Conservation (phyloP, 2,329 filamentous ascomycete genomes). For the Penicillium thymicola region DNA sequence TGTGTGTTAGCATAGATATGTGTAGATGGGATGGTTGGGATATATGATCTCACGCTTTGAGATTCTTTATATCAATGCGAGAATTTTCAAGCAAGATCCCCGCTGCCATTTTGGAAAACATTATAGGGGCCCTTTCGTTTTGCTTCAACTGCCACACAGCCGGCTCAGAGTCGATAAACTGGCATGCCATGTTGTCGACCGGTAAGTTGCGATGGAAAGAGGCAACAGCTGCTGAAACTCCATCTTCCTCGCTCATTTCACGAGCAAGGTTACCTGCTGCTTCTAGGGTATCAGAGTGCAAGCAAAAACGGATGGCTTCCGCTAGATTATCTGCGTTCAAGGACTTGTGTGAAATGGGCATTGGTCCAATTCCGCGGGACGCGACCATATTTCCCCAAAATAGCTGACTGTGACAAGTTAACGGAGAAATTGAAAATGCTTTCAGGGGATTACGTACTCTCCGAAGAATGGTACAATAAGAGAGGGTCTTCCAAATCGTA, state of each 20-base stretch:
- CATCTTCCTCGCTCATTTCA: slow-evolving; percentile 43
- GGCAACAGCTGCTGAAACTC: slow-evolving; percentile 40
- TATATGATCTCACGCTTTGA: slow-evolving; percentile 11
- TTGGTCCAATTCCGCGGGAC: slow-evolving; percentile 47
- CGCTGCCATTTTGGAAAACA: slow-evolving; percentile 21
- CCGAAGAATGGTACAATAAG: slow-evolving; percentile 56
- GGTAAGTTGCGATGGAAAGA: slow-evolving; percentile 43
- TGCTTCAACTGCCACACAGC: slow-evolving; percentile 27
- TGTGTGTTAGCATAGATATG: background rate
- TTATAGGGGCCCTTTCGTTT: background rate
- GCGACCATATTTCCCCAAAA: slow-evolving; percentile 55
- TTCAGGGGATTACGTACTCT: slow-evolving; percentile 28
- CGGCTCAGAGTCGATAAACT: slow-evolving; percentile 20
- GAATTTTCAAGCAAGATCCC: slow-evolving; percentile 21
- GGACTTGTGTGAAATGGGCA: slow-evolving; percentile 46
- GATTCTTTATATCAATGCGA: slow-evolving; percentile 13
- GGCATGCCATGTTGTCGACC: slow-evolving; percentile 20
- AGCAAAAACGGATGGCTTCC: slow-evolving; percentile 44
- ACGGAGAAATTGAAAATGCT: background rate
- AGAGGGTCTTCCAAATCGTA: slow-evolving; percentile 51
- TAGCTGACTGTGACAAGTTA: slow-evolving; percentile 35
- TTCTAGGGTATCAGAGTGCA: slow-evolving; percentile 35
- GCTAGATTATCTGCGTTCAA: slow-evolving; percentile 46
- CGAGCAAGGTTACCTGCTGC: slow-evolving; percentile 37
- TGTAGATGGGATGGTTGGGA: background rate